Conservation (phyloP, 139 green algal genomes). For the Haematococcus sp. region DNA sequence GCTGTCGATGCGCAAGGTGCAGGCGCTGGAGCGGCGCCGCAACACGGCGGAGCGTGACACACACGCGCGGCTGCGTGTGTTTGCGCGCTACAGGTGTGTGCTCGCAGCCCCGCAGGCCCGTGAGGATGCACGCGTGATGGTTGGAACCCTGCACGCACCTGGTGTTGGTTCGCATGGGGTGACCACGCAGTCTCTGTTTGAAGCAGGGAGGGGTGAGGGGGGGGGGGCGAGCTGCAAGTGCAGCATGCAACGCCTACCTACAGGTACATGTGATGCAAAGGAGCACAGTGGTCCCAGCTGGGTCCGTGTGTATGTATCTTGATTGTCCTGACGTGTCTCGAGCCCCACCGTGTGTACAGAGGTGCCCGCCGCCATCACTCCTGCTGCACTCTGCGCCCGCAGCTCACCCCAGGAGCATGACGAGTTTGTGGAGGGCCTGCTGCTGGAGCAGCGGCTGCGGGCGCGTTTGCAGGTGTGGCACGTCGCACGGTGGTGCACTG, state of each 20-base stretch:
- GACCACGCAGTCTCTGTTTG: too few relatives aligned
- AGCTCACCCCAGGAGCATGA: slow-evolving; percentile 62
- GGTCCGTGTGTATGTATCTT: too few relatives aligned
- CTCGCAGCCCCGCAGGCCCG: neutral
- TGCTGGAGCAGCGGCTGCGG: slow-evolving; percentile 80
- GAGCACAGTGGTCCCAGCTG: too few relatives aligned
- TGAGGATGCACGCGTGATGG: neutral
- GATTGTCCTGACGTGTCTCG: too few relatives aligned
- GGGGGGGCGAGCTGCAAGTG: too few relatives aligned
- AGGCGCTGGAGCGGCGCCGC: slow-evolving; percentile 61
- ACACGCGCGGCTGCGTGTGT: slow-evolving; percentile 68
- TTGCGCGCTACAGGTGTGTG: slow-evolving; percentile 68
- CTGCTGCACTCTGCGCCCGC: slow-evolving; percentile 5
- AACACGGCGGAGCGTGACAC: slow-evolving; percentile 68
- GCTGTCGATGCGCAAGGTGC: slow-evolving; percentile 29
- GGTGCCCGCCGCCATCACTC: neutral
- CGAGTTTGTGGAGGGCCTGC: slow-evolving; percentile 73
- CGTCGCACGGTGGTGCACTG: neutral
- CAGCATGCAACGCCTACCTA: too few relatives aligned
- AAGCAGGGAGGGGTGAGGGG: too few relatives aligned
- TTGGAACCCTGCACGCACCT: too few relatives aligned
- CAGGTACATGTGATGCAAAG: too few relatives aligned
- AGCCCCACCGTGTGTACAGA: too few relatives aligned
- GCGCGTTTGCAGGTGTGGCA: slow-evolving; percentile 58
- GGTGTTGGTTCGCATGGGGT: too few relatives aligned